These are phyloP conservation scores for Venturia effusa DNA, from an alignment of 2,329 filamentous ascomycete genomes.

Conservation along the genomic window DNA sequence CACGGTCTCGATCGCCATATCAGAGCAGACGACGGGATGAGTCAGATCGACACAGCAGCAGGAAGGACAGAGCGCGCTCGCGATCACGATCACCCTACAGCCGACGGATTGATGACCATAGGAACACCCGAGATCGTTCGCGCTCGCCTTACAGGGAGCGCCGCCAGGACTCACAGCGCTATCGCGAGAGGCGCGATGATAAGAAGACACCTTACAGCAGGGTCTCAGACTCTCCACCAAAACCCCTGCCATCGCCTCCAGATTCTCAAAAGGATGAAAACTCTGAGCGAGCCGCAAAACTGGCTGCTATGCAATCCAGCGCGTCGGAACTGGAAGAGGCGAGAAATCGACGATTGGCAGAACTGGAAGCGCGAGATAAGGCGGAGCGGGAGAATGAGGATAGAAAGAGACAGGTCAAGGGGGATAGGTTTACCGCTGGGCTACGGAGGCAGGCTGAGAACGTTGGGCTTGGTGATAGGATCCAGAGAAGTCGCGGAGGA, in stretches of 20 bases:
- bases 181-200: conserved; percentile 2
- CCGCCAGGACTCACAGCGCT: background rate
- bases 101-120: background rate
- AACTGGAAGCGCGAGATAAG: conserved; percentile 8
- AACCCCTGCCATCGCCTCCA: background rate
- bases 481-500: conserved; percentile 7
- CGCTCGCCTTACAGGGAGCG: conserved; percentile 1
- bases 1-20: conserved; percentile 14
- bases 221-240: background rate
- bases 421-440: conserved; percentile 3
- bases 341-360: conserved; percentile 8
- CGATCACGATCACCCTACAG: conserved; percentile 11
- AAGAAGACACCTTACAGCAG: background rate
- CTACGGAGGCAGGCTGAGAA: conserved; percentile 7
- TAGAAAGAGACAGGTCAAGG: conserved; percentile 1
- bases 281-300: conserved; percentile 9
- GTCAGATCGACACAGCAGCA: conserved; percentile 7
- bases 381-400: conserved; percentile 9
- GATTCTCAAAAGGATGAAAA: conserved; percentile 1
- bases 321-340: conserved; percentile 10
- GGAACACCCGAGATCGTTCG: background rate
- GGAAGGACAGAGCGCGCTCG: conserved; percentile 4
- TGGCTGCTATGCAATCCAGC: conserved; percentile 13
- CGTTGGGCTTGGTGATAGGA: conserved; percentile 8
- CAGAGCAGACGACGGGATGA: conserved; percentile 15